Base-by-base conservation (phyloP, 2,329 filamentous ascomycete genomes). In the Kalmusia sp. region DNA sequence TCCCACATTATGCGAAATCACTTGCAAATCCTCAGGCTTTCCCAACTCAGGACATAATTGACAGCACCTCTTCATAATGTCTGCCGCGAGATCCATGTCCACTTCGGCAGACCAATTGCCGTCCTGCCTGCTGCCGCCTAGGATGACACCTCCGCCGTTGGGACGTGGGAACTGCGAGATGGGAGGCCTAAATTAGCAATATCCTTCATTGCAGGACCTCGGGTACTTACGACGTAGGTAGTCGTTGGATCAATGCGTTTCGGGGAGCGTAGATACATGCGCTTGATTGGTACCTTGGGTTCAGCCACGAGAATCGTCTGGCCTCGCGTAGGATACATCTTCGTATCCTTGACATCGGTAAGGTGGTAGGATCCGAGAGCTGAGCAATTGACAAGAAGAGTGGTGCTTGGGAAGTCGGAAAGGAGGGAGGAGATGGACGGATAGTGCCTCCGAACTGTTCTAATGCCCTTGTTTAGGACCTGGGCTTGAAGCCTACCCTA, bases 31-130 rank as follows among this genome's bases (percentile, higher is more conserved):
- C 64, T 91, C 87, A 4, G 70, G 31, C 90, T 84, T 1, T 87
- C 92, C 73, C 59, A 95, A 77, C 58, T 83, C 80, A 0, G 91
- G 91, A 65, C 85, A 84, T 40, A 86, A 72, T 28, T 84, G 82
- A n/a, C 90, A 81, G 27, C 84, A 83, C 17, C 91, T 83, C 75
- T 86, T 85, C 89, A 96, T 93, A 69, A 96, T 96, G n/a, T 92
- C 83, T 46, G 83, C 75, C 0, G 92, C 91, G 5, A 92, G 80
- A 66, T 90, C 89, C 0, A 88, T 87, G 64, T 96, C 92, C 4
- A 88, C 87, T 58, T 88, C 83, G 25, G 86, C 83, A 62, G 93
- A 90, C 92, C 91, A 96, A 66, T 89, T 88, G 37, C 87, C 84
- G 62, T 89, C 86, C 71, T 92, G 87, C 63, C 95, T 90, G 38